A percentile compares a stretch with the other conserved stretches of the same genome.
These are phyloP conservation scores for Clavariopsis aquatica DNA, from an alignment of 495 filamentous ascomycete species.

Conservation along the genomic window DNA sequence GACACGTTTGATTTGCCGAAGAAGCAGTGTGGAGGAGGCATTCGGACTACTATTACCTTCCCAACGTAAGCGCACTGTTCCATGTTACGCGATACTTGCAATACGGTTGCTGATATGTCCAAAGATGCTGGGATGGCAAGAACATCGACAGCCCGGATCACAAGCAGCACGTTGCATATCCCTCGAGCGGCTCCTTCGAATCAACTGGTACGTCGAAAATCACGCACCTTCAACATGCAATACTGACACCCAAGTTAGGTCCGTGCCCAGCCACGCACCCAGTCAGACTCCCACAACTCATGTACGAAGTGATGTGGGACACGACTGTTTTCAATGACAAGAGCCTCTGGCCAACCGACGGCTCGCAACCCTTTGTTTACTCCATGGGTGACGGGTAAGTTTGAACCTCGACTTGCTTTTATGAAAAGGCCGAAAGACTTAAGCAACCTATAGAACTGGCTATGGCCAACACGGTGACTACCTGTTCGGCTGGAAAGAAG, in stretches of 20 bases:
- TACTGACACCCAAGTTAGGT: constrained; percentile 25
- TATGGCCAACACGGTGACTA: constrained; percentile 54
- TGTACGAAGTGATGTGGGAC: constrained; percentile 57
- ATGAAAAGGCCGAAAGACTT: too few species aligned
- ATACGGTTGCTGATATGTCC: not conserved
- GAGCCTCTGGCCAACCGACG: constrained; percentile 48
- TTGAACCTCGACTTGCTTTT: too few species aligned
- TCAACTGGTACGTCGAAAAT: constrained; percentile 30
- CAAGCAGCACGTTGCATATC: constrained; percentile 51
- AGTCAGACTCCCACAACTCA: constrained; percentile 50
- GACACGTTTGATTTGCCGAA: constrained; percentile 51
- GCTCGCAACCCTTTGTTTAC: constrained; percentile 52
- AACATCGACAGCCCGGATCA: constrained; percentile 56
- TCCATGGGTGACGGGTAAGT: constrained; percentile 50
- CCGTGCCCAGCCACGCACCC: constrained; percentile 53
- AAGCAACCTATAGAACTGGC: constrained; percentile 38
- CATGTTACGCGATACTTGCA: not conserved
- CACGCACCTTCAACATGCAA: not conserved
- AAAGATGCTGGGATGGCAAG: constrained; percentile 56
- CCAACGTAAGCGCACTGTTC: constrained; percentile 44
- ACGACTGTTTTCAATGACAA: constrained; percentile 49
- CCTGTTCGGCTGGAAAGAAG: constrained; percentile 52
- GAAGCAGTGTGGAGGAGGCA: constrained; percentile 50
- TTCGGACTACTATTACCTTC: constrained; percentile 54
- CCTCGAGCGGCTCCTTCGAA: constrained; percentile 39